Evolutionary conservation across 352 stramenopile genomes (phyloP).

Genomic region (Pythium rhizo-oryzae): DNA sequence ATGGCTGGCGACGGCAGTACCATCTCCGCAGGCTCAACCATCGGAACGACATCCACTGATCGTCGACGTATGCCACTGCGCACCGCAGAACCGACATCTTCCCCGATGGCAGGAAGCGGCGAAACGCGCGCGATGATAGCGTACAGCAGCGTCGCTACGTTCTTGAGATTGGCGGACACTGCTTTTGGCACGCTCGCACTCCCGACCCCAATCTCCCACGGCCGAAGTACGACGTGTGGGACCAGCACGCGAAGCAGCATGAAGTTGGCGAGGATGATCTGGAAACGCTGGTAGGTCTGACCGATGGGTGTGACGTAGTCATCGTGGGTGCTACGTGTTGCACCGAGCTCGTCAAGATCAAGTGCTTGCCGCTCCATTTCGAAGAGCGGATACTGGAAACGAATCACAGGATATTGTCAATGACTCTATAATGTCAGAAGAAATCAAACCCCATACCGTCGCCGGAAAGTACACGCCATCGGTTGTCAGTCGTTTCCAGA

Average conservation of each 20-base stretch:
- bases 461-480: slow-evolving; percentile 72
- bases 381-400: slow-evolving; percentile 57
- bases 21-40: background rate
- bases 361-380: slow-evolving; percentile 41
- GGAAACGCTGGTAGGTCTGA: slow-evolving; percentile 36
- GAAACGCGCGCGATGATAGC: slow-evolving; percentile 45
- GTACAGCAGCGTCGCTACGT: slow-evolving; percentile 59
- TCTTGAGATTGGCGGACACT: slow-evolving; percentile 42
- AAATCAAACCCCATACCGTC: slow-evolving; percentile 33
- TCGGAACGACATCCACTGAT: slow-evolving; percentile 11
- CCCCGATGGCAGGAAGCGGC: slow-evolving; percentile 36
- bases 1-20: background rate
- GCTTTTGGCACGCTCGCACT: background rate
- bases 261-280: slow-evolving; percentile 69
- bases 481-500: slow-evolving; percentile 53
- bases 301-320: background rate
- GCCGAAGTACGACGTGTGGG: slow-evolving; percentile 54
- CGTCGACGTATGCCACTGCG: slow-evolving; percentile 1
- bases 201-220: slow-evolving; percentile 50
- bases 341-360: slow-evolving; percentile 60
- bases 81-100: background rate
- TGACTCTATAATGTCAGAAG: background rate
- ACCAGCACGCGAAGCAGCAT: slow-evolving; percentile 63
- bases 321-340: slow-evolving; percentile 45
- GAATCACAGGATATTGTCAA: background rate